Evolutionary conservation across 805 yeast species (phyloP), one percentile per base, ranked within the genome.

Genomic region (Wickerhamiella lipophila): DNA sequence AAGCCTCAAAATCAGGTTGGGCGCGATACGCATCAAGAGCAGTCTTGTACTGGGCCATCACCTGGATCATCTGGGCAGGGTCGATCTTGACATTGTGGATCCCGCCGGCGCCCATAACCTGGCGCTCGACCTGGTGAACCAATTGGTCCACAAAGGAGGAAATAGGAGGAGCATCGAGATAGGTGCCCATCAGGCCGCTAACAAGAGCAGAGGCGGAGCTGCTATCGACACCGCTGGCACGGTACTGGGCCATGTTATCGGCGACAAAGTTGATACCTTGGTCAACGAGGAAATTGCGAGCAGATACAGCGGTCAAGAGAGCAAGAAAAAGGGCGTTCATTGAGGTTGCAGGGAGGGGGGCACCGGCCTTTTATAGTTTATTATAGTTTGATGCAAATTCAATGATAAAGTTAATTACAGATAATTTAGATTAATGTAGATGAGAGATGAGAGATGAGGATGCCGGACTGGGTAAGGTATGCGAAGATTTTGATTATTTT

Each of bases 241-340:
- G 48, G 36, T 27, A 25, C 36, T 22, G 16, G 27, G 36, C 48
- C n/a, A 45, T 22, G 19, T 7, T 9, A 16, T 21, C 25, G 29
- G 42, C 48, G 21, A 23, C 42, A 16, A 5, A 7, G 15, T 27
- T 3, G 19, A 45, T 21, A 16, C 42, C 48, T n/a, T 22, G 6
- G n/a, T 45, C 36, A n/a, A 45, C 30, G 22, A 45, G 29, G 29
- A 21, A 45, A 21, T 45, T 45, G 36, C 48, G 48, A 23, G 48
- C 48, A 18, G 23, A 9, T 25, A 26, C 48, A n/a, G 36, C 13
- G 19, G 29, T 34, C n/a, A 27, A 12, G 6, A 36, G 29, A 11
- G 41, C 23, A 26, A 27, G 26, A 9, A 35, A 18, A 11, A 32
- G 15, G n/a, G 38, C 19, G 19, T 32, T 32, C 38, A 32, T 32